phyloP scores from a whole-genome alignment of 768 basidiomycete genomes.

The Mrakia blollopis region DNA sequence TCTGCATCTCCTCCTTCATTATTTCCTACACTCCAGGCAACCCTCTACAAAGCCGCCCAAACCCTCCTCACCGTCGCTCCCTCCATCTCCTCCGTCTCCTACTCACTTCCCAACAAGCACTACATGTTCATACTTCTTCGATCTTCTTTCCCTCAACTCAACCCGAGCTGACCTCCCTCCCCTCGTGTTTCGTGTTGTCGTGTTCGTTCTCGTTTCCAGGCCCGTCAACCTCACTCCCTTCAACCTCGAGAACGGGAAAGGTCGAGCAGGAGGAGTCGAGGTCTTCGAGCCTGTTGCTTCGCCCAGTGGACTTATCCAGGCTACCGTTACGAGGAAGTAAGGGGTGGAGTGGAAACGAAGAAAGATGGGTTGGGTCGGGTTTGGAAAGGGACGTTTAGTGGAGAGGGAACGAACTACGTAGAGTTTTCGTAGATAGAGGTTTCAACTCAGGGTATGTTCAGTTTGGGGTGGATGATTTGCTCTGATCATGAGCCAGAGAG shows the following conservation, averaged over 20 bases:
- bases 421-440: too few relatives aligned
- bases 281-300: constrained; percentile 49
- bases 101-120: constrained; percentile 66
- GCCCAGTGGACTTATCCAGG: constrained; percentile 47
- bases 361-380: too few relatives aligned
- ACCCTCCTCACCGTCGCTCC: constrained; percentile 63
- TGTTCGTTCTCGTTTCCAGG: constrained; percentile 34
- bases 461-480: too few relatives aligned
- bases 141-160: constrained; percentile 30
- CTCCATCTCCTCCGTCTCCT: constrained; percentile 58
- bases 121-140: constrained; percentile 24
- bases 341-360: neutral
- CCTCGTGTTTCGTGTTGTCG: constrained; percentile 22
- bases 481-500: too few relatives aligned
- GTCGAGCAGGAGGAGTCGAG: constrained; percentile 57
- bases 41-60: constrained; percentile 81
- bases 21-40: constrained; percentile 56
- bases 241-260: constrained; percentile 49
- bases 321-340: constrained; percentile 9
- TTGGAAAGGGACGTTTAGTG: too few relatives aligned
- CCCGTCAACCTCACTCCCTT: constrained; percentile 42
- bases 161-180: neutral
- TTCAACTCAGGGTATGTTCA: too few relatives aligned
- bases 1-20: neutral
- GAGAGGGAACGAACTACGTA: too few relatives aligned